Evolutionary conservation across 352 stramenopile genomes (phyloP).

Genomic region (Phytophthora podocarpi): DNA sequence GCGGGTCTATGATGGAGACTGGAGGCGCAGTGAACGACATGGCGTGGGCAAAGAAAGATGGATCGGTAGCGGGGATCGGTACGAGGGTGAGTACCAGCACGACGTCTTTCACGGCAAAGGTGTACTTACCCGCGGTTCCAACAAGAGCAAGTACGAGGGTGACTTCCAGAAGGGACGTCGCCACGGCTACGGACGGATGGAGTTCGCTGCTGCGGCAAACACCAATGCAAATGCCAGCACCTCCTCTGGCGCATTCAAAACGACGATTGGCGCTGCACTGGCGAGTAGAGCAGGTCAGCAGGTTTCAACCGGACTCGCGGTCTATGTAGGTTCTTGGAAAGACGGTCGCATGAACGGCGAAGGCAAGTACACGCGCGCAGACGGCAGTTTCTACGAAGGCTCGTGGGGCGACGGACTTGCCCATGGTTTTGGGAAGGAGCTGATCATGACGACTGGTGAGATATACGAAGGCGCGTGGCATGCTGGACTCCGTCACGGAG

Average conservation of each 20-base stretch:
- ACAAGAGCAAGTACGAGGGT: constrained; percentile 61
- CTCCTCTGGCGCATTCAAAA: constrained; percentile 19
- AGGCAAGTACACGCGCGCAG: constrained; percentile 61
- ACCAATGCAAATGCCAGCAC: constrained; percentile 1
- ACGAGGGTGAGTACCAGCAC: constrained; percentile 67
- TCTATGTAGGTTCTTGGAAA: constrained; percentile 68
- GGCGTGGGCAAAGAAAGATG: constrained; percentile 63
- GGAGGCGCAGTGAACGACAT: constrained; percentile 55
- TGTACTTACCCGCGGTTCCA: constrained; percentile 42
- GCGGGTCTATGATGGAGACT: constrained; percentile 67
- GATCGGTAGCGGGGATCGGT: constrained; percentile 53
- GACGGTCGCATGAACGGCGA: constrained; percentile 73
- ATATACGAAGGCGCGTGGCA: constrained; percentile 72
- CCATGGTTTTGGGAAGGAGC: constrained; percentile 62
- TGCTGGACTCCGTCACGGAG: constrained; percentile 58
- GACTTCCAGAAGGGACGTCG: constrained; percentile 58
- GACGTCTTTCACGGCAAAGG: constrained; percentile 66
- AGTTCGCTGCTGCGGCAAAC: constrained; percentile 35
- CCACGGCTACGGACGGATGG: constrained; percentile 66
- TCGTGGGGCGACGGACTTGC: constrained; percentile 62
- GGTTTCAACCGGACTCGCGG: constrained; percentile 15
- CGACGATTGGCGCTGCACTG: constrained; percentile 20
- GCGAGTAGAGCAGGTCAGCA: neutral
- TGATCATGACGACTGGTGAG: constrained; percentile 43
- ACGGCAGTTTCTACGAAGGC: constrained; percentile 73